phyloP scores from a whole-genome alignment of 2,329 filamentous ascomycete genomes.

The Microdochium nivale region DNA sequence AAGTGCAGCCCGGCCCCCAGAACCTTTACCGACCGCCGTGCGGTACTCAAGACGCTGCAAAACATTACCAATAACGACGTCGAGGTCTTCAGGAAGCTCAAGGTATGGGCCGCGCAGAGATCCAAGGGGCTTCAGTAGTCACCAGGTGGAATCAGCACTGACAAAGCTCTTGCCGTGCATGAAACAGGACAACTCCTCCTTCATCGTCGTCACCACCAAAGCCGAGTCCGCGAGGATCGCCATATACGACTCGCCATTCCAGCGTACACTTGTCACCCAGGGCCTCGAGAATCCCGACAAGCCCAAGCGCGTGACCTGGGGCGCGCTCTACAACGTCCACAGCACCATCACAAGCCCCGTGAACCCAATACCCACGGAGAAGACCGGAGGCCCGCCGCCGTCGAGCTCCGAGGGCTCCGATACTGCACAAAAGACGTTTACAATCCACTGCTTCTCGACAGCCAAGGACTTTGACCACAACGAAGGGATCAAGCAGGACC shows the following conservation, averaged over 20 bases:
- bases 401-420: conserved; percentile 8
- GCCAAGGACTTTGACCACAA: conserved; percentile 16
- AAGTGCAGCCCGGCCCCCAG: conserved; percentile 41
- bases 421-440: conserved; percentile 15
- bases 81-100: conserved; percentile 42
- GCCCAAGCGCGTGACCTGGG: conserved; percentile 17
- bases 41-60: conserved; percentile 43
- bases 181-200: conserved; percentile 35
- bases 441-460: conserved; percentile 18
- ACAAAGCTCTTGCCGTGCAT: not conserved
- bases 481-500: conserved; percentile 12
- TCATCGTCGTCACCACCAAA: conserved; percentile 38
- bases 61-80: conserved; percentile 28
- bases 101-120: conserved; percentile 18
- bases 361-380: conserved; percentile 5
- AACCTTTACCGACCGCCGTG: conserved; percentile 45
- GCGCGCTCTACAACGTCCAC: conserved; percentile 10
- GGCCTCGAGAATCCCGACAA: conserved; percentile 6
- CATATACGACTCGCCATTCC: conserved; percentile 36
- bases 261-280: conserved; percentile 29
- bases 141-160: not conserved
- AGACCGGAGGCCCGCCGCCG: conserved; percentile 2
- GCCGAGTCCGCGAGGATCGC: conserved; percentile 28
- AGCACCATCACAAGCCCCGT: conserved; percentile 16
- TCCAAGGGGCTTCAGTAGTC: not conserved